Percentiles rank a stretch among this genome's conserved stretches.
phyloP scores from a whole-genome alignment of 192 early-diverging fungal species.

The Coemansia sp. region DNA sequence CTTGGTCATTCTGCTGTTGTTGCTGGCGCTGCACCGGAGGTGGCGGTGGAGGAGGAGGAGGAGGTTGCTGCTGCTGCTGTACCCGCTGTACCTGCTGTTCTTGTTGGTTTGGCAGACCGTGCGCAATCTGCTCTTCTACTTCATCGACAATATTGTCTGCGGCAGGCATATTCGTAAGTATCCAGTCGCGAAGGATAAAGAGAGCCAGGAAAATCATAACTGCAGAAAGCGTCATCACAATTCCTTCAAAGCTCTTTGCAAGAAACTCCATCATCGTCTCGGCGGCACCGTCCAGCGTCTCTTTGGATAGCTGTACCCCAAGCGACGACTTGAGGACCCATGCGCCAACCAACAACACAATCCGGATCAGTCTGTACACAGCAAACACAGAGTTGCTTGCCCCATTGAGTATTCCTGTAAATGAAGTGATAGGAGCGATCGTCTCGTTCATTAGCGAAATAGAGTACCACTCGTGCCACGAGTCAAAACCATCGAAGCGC shows the following conservation, averaged over 20 bases:
- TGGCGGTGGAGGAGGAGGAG: conserved; percentile 5
- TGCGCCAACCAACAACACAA: conserved; percentile 15
- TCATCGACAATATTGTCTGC: conserved; percentile 45
- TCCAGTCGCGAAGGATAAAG: conserved; percentile 87
- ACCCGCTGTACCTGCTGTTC: not conserved
- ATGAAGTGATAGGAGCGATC: conserved; percentile 29
- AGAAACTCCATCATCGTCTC: conserved; percentile 50
- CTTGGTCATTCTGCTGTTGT: conserved; percentile 3
- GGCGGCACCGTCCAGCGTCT: conserved; percentile 18
- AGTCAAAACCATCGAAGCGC: conserved; percentile 37
- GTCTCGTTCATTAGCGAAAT: conserved; percentile 14
- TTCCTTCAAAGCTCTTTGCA: conserved; percentile 80
- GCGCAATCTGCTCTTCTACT: conserved; percentile 25
- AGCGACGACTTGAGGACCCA: conserved; percentile 10
- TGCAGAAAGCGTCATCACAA: conserved; percentile 71
- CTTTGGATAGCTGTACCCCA: conserved; percentile 17
- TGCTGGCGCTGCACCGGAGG: conserved; percentile 4
- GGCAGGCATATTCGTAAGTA: conserved; percentile 54
- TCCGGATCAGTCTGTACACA: conserved; percentile 28
- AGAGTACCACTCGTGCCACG: conserved; percentile 46
- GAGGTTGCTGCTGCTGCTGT: conserved; percentile 3
- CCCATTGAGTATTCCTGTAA: conserved; percentile 42
- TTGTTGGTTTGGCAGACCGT: not conserved
- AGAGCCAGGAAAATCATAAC: conserved; percentile 77
- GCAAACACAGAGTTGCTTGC: conserved; percentile 26